A percentile compares a stretch with the other conserved stretches of the same genome.
Evolutionary conservation across 257 asterid species (phyloP).

Genomic region (Solanum bulbocastanum): DNA sequence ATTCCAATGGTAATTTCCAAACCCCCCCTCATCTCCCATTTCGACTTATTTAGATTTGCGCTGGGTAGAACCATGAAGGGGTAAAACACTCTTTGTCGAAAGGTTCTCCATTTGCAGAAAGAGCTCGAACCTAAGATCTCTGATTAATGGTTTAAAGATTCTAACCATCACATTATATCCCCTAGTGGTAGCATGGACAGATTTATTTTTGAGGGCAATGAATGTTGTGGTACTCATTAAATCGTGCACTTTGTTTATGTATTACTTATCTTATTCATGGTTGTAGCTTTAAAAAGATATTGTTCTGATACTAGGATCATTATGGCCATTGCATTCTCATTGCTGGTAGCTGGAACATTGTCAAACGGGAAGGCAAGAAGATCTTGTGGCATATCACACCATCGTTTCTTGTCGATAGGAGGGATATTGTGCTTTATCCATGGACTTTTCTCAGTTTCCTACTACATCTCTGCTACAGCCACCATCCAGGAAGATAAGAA

Average conservation of each 20-base stretch:
- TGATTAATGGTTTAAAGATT: neutral
- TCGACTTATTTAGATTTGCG: neutral
- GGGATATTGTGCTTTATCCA: constrained; percentile 58
- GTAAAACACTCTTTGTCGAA: neutral
- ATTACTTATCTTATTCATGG: neutral
- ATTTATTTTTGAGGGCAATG: neutral
- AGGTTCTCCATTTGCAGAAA: neutral
- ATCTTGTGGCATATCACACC: constrained; percentile 48
- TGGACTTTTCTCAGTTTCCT: constrained; percentile 50
- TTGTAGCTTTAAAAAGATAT: neutral
- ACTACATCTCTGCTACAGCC: constrained; percentile 45
- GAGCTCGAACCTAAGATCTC: neutral
- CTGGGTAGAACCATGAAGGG: neutral
- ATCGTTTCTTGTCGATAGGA: constrained; percentile 44
- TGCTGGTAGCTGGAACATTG: constrained; percentile 43
- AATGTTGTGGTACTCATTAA: neutral
- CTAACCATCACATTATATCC: neutral
- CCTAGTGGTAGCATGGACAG: neutral
- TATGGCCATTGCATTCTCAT: constrained; percentile 38
- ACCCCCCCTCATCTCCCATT: neutral
- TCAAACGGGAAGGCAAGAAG: constrained; percentile 40
- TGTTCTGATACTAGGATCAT: constrained; percentile 21
- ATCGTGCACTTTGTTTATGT: neutral
- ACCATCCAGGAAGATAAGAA: constrained; percentile 29
- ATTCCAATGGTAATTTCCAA: constrained; percentile 45